A percentile compares a stretch with the other conserved stretches of the same genome.
phyloP scores from a whole-genome alignment of 768 basidiomycete species.

The Termitomyces heimii region DNA sequence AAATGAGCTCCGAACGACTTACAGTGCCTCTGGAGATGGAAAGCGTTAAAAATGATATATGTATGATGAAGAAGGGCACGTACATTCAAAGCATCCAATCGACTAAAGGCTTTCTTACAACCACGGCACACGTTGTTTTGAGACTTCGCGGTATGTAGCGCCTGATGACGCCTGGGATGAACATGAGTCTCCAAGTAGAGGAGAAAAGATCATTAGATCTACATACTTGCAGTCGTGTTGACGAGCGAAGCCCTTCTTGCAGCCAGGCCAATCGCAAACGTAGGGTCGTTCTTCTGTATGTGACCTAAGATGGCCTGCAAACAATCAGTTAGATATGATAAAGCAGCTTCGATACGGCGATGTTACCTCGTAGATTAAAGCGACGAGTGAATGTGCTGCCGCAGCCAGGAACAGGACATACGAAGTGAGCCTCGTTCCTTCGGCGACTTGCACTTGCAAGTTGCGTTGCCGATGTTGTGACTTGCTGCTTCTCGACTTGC shows the following conservation, averaged over 20 bases:
- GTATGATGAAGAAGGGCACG: conserved; percentile 28
- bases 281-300: conserved; percentile 96
- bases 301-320: conserved; percentile 80
- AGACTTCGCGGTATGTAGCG: conserved; percentile 78
- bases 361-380: conserved; percentile 77
- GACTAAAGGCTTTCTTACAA: conserved; percentile 92
- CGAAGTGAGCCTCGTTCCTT: conserved; percentile 87
- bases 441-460: conserved; percentile 85
- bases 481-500: conserved; percentile 91
- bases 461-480: conserved; percentile 92
- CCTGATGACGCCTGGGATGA: conserved; percentile 72
- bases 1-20: conserved; percentile 27
- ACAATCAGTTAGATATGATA: conserved; percentile 3
- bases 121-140: conserved; percentile 85
- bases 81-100: conserved; percentile 92
- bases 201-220: conserved; percentile 1
- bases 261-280: conserved; percentile 90
- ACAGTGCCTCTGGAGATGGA: conserved; percentile 63
- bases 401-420: conserved; percentile 92
- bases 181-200: background rate
- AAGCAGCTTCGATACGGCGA: background rate
- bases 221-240: conserved; percentile 97
- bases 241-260: conserved; percentile 90
- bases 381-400: conserved; percentile 95
- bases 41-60: conserved; percentile 10